phyloP scores from a whole-genome alignment of 805 yeast genomes.

The Wickerhamiella siamensis region DNA sequence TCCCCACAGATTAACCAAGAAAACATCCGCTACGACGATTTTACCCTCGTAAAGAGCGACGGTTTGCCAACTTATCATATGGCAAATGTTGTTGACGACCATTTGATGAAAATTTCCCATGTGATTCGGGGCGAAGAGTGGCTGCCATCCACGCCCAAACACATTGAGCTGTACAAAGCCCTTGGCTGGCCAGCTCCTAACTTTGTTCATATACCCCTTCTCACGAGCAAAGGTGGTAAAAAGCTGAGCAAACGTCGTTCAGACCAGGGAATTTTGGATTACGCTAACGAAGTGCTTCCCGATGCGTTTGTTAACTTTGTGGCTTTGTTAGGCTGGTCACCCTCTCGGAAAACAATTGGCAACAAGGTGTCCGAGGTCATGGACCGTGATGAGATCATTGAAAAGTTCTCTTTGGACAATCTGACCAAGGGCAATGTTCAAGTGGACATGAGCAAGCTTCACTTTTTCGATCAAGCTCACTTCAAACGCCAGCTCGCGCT shows the following conservation, averaged over 20 bases:
- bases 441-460: constrained; percentile 64
- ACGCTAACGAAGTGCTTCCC: constrained; percentile 46
- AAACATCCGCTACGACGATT: constrained; percentile 78
- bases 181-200: constrained; percentile 75
- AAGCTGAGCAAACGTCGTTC: constrained; percentile 80
- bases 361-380: constrained; percentile 21
- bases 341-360: constrained; percentile 37
- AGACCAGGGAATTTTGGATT: constrained; percentile 53
- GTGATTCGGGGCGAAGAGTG: constrained; percentile 97
- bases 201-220: constrained; percentile 78
- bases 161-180: constrained; percentile 70
- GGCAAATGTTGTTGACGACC: constrained; percentile 93
- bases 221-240: constrained; percentile 44
- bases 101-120: constrained; percentile 81
- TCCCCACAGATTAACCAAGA: constrained; percentile 63
- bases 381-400: constrained; percentile 32
- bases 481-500: constrained; percentile 33
- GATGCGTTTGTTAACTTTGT: constrained; percentile 80
- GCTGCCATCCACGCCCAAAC: constrained; percentile 93
- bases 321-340: constrained; percentile 92
- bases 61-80: constrained; percentile 92
- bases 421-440: constrained; percentile 90
- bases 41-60: constrained; percentile 81
- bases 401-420: constrained; percentile 47
- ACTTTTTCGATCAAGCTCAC: constrained; percentile 64